A percentile compares a stretch with the other conserved stretches of the same genome.
These are phyloP conservation scores for Dentipellis fragilis DNA, from an alignment of 768 basidiomycete species.

Conservation along the genomic window DNA sequence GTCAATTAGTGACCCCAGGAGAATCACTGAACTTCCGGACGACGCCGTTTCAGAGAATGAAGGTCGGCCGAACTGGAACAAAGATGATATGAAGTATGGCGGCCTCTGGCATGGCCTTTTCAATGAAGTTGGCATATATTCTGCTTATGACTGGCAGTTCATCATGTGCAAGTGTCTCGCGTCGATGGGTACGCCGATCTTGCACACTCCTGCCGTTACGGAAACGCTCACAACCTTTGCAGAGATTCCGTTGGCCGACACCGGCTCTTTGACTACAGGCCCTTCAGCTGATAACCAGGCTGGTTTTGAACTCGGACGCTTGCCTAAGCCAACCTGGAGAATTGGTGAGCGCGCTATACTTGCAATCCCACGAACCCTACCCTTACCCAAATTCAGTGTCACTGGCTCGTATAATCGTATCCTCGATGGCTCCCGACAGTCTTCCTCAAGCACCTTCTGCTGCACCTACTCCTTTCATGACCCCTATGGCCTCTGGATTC, in stretches of 20 bases:
- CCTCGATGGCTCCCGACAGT: constrained; percentile 73
- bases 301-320: constrained; percentile 61
- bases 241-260: constrained; percentile 68
- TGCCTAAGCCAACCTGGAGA: constrained; percentile 66
- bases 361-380: constrained; percentile 7
- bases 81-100: constrained; percentile 29
- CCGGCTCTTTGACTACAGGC: constrained; percentile 67
- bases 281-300: constrained; percentile 66
- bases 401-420: constrained; percentile 77
- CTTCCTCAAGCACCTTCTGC: constrained; percentile 46
- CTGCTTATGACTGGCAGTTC: constrained; percentile 73
- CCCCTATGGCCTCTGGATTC: constrained; percentile 56
- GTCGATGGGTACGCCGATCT: constrained; percentile 54
- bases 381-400: constrained; percentile 38
- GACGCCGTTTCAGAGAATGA: constrained; percentile 58
- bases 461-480: constrained; percentile 63
- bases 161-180: constrained; percentile 85
- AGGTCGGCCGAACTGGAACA: constrained; percentile 44
- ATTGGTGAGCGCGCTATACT: constrained; percentile 40
- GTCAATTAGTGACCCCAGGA: constrained; percentile 61
- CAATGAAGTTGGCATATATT: constrained; percentile 69
- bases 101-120: constrained; percentile 41
- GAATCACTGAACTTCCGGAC: constrained; percentile 56
- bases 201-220: not conserved
- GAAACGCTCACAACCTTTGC: constrained; percentile 4